These are phyloP conservation scores for Hansenula lynferdii DNA, from an alignment of 1,139 yeast genomes.

Conservation along the genomic window DNA sequence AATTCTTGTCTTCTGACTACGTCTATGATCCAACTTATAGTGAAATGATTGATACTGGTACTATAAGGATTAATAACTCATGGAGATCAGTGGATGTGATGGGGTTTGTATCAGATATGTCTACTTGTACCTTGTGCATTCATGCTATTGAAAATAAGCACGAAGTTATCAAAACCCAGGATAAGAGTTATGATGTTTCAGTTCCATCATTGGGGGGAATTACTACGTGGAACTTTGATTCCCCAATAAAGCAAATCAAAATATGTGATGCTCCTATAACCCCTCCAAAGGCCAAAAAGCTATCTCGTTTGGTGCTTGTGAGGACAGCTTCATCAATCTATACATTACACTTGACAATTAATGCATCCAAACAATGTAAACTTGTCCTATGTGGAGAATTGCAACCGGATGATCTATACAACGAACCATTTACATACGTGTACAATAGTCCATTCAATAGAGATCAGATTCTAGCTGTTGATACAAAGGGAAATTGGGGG, in stretches of 20 bases:
- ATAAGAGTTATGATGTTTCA: constrained; percentile 6
- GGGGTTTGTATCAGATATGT: constrained; percentile 33
- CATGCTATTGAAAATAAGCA: constrained; percentile 4
- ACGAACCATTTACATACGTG: constrained; percentile 41
- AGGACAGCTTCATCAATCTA: neutral
- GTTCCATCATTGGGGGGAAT: constrained; percentile 21
- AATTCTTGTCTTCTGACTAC: constrained; percentile 25
- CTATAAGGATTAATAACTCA: too few relatives aligned
- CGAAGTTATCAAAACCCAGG: constrained; percentile 14
- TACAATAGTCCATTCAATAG: constrained; percentile 37
- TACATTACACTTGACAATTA: neutral
- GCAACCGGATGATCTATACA: constrained; percentile 21
- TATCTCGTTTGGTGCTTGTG: neutral
- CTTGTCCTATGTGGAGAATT: constrained; percentile 5
- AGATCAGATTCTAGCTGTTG: constrained; percentile 40
- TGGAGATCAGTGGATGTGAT: constrained; percentile 14
- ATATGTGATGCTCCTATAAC: constrained; percentile 23
- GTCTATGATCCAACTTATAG: constrained; percentile 39
- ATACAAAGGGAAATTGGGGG: constrained; percentile 48
- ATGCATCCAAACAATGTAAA: neutral
- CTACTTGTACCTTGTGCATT: constrained; percentile 29
- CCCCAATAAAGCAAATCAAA: constrained; percentile 38
- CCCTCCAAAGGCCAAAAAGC: constrained; percentile 1
- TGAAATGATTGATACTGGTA: constrained; percentile 8
- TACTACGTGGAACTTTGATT: constrained; percentile 26